Conservation (phyloP, 192 early-diverging fungal genomes). For the Glomus cerebriforme region DNA sequence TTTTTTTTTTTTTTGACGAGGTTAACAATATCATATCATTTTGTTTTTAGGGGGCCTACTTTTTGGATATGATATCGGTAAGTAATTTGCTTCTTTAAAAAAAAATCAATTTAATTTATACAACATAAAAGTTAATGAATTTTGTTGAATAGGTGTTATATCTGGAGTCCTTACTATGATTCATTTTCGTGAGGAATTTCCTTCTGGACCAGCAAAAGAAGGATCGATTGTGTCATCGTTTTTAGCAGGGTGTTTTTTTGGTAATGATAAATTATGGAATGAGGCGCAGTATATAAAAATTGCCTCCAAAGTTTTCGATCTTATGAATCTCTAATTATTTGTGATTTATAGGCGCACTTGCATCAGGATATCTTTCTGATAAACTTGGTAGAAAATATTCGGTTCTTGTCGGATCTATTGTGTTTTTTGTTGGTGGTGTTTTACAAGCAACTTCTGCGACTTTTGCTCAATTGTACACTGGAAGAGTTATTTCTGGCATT, state of each 20-base stretch:
- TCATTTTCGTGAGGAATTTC: neutral
- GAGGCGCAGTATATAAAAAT: neutral
- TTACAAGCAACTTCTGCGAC: slow-evolving; percentile 67
- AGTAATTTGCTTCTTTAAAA: neutral
- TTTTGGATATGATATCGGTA: slow-evolving; percentile 22
- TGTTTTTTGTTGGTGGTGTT: slow-evolving; percentile 75
- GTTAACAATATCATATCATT: too few species aligned
- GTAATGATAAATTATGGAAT: neutral
- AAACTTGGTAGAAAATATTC: slow-evolving; percentile 66
- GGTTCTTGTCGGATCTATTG: slow-evolving; percentile 61
- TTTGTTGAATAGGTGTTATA: neutral
- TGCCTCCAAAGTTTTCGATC: too few species aligned
- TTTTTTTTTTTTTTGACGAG: neutral
- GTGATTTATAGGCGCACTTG: slow-evolving; percentile 58
- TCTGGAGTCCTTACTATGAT: neutral
- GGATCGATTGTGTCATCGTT: slow-evolving; percentile 8
- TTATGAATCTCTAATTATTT: neutral
- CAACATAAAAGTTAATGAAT: too few species aligned
- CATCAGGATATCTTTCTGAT: slow-evolving; percentile 70
- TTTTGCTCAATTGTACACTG: slow-evolving; percentile 67
- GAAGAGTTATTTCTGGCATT: slow-evolving; percentile 80
- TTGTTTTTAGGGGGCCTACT: neutral
- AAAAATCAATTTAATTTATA: neutral
- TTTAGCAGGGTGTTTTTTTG: slow-evolving; percentile 17
- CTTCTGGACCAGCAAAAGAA: slow-evolving; percentile 5